A percentile compares a stretch with the other conserved stretches of the same genome.
Evolutionary conservation across 2,329 filamentous ascomycete genomes (phyloP).

Genomic region (Trichoderma hamatum): DNA sequence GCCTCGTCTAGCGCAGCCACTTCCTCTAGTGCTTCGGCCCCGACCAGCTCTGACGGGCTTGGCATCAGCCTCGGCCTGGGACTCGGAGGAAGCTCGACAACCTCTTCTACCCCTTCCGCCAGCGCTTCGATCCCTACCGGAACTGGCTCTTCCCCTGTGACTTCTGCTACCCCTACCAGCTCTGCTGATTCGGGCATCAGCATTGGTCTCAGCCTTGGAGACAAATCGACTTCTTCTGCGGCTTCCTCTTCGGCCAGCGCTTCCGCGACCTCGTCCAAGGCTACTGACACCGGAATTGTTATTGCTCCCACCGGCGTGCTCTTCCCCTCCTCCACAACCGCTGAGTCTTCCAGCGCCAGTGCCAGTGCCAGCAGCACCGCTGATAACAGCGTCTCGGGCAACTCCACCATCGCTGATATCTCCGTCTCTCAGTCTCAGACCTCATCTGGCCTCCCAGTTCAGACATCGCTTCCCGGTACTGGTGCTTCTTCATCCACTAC

Average conservation of each 20-base stretch:
- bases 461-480: slow-evolving; percentile 17
- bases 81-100: background rate
- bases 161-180: background rate
- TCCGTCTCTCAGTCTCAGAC: slow-evolving; percentile 1
- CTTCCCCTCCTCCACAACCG: background rate
- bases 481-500: slow-evolving; percentile 23
- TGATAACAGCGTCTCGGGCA: background rate
- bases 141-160: background rate
- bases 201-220: background rate
- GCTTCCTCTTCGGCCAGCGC: slow-evolving; percentile 15
- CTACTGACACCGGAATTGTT: slow-evolving; percentile 30
- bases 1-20: background rate
- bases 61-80: background rate
- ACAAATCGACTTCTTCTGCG: background rate
- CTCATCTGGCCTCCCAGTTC: slow-evolving; percentile 20
- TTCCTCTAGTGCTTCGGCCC: background rate
- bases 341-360: slow-evolving; percentile 2
- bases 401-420: slow-evolving; percentile 4
- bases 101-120: background rate
- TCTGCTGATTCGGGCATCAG: background rate
- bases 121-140: background rate
- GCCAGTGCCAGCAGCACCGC: background rate
- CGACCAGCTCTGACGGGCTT: background rate
- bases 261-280: slow-evolving; percentile 9
- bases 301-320: slow-evolving; percentile 38